Evolutionary conservation across 2,329 filamentous ascomycete species (phyloP), one percentile per base, ranked within the genome.

Genomic region (Curvularia lunata): DNA sequence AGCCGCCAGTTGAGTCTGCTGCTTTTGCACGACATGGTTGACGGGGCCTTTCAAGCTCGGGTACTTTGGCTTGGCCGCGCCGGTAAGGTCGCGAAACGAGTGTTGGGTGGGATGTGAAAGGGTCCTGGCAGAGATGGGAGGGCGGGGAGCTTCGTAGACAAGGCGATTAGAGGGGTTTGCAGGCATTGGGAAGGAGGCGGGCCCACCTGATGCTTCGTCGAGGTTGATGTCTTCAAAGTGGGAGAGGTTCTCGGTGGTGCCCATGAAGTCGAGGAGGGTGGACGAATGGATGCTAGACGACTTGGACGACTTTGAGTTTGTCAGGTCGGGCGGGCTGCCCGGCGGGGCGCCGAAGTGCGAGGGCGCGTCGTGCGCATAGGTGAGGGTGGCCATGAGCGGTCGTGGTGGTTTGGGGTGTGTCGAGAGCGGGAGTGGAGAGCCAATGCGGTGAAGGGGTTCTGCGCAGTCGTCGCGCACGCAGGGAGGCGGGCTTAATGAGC

Each of bases 211-310:
- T 58, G 83, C 82, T 67, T 91, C 88, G 59, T 92, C 89, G 28
- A 98, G 86, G 12, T 90, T 91, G 74, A 97, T 97, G 64, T 97
- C 94, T 75, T 98, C 94, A 70, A 97, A 97, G 75, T 97, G 88
- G 63, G 87, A 88, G 56, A 89, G 85, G 72, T 96, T 58, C 52
- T 58, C 91, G 70, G 88, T 87, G 25, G 79, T 77, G 67, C 75
- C 73, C 59, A 77, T 75, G 46, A 77, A 72, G 66, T 91, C 90
- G 69, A 92, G 89, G 69, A 86, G 89, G 61, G 86, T 88, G 55
- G 90, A 88, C 37, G 92, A 96, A 67, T 89, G 89, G 70, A 94
- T 90, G 48, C 92, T 96, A 5, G 91, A 96, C 27, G 92, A 92
- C 78, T 95, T 96, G 64, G 91, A 96, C 62, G 91, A 95, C 77